phyloP scores from a whole-genome alignment of 1,284 basidiomycete species.

The Marasmius oreades region DNA sequence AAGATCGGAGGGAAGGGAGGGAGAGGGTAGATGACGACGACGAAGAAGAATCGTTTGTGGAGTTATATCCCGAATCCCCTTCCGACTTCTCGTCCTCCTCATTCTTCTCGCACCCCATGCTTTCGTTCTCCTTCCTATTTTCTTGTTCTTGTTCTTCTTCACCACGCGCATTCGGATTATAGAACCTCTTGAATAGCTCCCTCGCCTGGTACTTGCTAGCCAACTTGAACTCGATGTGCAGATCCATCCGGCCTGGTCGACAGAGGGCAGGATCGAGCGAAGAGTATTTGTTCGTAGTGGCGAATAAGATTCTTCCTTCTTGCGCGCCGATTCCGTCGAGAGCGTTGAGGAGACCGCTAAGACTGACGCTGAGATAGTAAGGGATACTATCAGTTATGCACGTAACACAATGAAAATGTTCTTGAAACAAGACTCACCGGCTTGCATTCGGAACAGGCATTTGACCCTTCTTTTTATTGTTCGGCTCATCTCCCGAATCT shows the following conservation, averaged over 20 bases:
- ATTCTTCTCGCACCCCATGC: no score
- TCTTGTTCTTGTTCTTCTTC: conserved; percentile 16
- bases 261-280: conserved; percentile 69
- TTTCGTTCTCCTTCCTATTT: conserved; percentile 21
- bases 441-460: neutral
- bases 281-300: conserved; percentile 70
- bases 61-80: conserved; percentile 3
- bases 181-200: conserved; percentile 66
- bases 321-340: conserved; percentile 74
- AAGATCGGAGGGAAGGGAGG: neutral
- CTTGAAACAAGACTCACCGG: neutral
- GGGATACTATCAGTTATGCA: no score
- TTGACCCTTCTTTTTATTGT: neutral
- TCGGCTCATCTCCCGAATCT: conserved; percentile 6
- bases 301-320: conserved; percentile 74
- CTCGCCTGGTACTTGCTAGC: conserved; percentile 64
- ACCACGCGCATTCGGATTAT: conserved; percentile 37
- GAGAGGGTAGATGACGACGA: neutral
- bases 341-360: conserved; percentile 72
- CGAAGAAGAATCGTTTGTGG: neutral
- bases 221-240: conserved; percentile 69
- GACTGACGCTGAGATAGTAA: conserved; percentile 39
- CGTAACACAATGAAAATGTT: neutral
- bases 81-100: conserved; percentile 26
- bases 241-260: conserved; percentile 76